A percentile compares a stretch with the other conserved stretches of the same genome.
Conservation (phyloP, 1,139 yeast species). For the Taphrina betulina region DNA sequence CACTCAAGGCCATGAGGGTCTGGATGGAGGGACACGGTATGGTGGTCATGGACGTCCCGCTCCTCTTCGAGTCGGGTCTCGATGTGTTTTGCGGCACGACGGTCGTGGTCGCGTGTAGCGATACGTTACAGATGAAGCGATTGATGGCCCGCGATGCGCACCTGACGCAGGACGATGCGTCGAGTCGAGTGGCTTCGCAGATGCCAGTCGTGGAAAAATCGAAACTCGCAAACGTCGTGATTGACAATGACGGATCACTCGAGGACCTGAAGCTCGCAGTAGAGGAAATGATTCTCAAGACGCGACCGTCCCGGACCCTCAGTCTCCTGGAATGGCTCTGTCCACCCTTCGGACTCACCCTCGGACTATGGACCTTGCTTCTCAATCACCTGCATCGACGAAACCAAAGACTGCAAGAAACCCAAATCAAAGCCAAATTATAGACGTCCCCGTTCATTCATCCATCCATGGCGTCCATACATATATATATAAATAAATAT, state of each 20-base stretch:
- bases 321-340: conserved; percentile 31
- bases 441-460: too few relatives aligned
- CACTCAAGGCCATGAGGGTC: conserved; percentile 56
- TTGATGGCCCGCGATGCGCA: conserved; percentile 62
- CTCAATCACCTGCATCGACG: too few relatives aligned
- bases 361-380: conserved; percentile 20
- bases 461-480: too few relatives aligned
- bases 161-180: conserved; percentile 64
- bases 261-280: conserved; percentile 43
- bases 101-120: conserved; percentile 65
- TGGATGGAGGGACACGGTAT: conserved; percentile 50
- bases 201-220: conserved; percentile 64
- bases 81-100: conserved; percentile 69
- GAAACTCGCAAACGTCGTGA: conserved; percentile 60
- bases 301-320: conserved; percentile 33
- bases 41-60: conserved; percentile 83
- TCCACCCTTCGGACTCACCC: conserved; percentile 27
- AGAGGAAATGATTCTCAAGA: conserved; percentile 14
- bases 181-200: conserved; percentile 71
- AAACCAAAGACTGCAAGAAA: too few relatives aligned
- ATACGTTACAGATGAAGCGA: conserved; percentile 60
- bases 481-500: too few relatives aligned
- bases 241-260: conserved; percentile 62
- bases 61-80: conserved; percentile 76
- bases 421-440: too few relatives aligned